Percentiles rank a stretch among this genome's conserved stretches.
These are phyloP conservation scores for Tetrapyrgos nigripes DNA, from an alignment of 1,284 basidiomycete genomes.

Conservation along the genomic window DNA sequence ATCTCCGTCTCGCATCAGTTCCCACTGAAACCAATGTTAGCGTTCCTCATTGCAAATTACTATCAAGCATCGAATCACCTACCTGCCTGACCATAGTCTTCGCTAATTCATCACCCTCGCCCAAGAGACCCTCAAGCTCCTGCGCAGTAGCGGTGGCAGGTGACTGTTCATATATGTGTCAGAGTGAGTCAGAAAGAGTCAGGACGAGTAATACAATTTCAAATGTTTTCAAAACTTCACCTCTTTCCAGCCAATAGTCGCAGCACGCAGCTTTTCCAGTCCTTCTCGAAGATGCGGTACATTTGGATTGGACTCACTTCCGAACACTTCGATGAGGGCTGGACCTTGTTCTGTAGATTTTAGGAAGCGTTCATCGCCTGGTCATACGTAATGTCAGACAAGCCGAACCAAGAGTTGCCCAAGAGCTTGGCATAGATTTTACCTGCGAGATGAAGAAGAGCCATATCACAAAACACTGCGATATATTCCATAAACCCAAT, in stretches of 20 bases:
- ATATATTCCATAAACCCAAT: constrained; percentile 29
- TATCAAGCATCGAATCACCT: neutral
- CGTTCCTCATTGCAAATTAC: neutral
- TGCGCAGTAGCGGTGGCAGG: neutral
- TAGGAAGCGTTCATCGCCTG: constrained; percentile 34
- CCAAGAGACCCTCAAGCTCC: neutral
- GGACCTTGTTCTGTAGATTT: constrained; percentile 15
- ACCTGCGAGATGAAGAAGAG: constrained; percentile 30
- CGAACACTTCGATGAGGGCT: constrained; percentile 20
- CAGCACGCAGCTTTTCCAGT: constrained; percentile 14
- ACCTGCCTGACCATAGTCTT: constrained; percentile 27
- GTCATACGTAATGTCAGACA: neutral
- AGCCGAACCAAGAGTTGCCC: neutral
- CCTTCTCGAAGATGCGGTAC: neutral
- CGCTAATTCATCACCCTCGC: constrained; percentile 19
- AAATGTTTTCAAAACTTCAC: constrained; percentile 18
- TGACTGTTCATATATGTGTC: neutral
- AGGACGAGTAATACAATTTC: too few relatives aligned
- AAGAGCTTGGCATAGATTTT: neutral
- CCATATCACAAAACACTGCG: constrained; percentile 28
- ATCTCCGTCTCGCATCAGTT: constrained; percentile 20
- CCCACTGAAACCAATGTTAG: constrained; percentile 16
- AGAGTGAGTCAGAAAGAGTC: neutral
- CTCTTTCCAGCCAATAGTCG: constrained; percentile 24
- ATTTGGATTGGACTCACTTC: constrained; percentile 16